Percentiles rank a stretch among this genome's conserved stretches.
phyloP scores from a whole-genome alignment of 768 basidiomycete genomes.

The Lactarius evosmus region DNA sequence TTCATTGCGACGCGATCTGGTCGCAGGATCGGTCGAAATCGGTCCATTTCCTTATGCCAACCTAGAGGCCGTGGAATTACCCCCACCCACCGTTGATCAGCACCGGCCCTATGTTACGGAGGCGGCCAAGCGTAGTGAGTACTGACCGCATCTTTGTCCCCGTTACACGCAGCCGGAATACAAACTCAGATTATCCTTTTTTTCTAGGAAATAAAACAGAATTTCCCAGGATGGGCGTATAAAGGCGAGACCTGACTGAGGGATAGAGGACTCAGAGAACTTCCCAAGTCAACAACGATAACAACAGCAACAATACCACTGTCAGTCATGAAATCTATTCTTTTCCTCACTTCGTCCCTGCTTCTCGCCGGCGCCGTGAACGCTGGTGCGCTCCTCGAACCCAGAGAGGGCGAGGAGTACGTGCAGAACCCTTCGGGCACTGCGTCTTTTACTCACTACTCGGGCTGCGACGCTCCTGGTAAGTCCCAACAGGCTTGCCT shows the following conservation, averaged over 20 bases:
- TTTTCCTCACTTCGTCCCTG: neutral
- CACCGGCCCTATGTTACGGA: neutral
- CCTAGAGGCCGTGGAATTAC: no score
- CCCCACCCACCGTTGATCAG: no score
- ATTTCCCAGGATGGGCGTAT: neutral
- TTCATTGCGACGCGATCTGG: no score
- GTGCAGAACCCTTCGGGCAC: slow-evolving; percentile 50
- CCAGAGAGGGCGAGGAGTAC: slow-evolving; percentile 47
- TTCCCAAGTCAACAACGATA: neutral
- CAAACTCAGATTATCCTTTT: neutral
- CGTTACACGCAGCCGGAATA: neutral
- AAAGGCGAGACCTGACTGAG: neutral
- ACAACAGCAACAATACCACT: neutral
- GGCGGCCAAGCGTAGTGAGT: neutral
- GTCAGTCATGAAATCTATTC: slow-evolving; percentile 6
- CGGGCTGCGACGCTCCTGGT: slow-evolving; percentile 53
- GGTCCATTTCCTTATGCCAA: no score
- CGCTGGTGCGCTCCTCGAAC: neutral
- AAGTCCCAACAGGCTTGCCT: neutral
- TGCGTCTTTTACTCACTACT: slow-evolving; percentile 56
- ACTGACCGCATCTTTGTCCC: neutral
- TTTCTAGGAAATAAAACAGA: neutral
- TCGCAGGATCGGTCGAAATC: no score
- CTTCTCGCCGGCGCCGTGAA: neutral
- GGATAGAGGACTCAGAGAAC: neutral